Evolutionary conservation across 2,329 filamentous ascomycete species (phyloP).

Genomic region (Elsinoe arachidis): DNA sequence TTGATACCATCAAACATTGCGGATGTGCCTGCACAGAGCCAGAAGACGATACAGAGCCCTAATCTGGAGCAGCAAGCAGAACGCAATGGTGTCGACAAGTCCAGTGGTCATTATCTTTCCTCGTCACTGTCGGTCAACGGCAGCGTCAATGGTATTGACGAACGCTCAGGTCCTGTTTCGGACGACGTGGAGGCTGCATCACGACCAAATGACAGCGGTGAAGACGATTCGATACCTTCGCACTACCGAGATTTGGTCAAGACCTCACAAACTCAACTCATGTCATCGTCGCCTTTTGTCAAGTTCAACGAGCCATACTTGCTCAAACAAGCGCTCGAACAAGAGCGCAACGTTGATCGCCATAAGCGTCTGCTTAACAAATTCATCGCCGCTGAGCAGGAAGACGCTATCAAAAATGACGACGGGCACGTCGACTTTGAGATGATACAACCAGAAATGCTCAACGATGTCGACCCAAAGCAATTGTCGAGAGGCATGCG

Average conservation of each 20-base stretch:
- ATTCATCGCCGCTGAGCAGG: slow-evolving; percentile 36
- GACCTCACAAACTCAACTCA: slow-evolving; percentile 83
- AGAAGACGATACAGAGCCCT: background rate
- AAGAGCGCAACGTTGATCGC: slow-evolving; percentile 75
- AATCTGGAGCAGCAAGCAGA: background rate
- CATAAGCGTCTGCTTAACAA: slow-evolving; percentile 77
- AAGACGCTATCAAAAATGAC: slow-evolving; percentile 28
- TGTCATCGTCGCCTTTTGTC: slow-evolving; percentile 93
- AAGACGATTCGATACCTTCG: slow-evolving; percentile 52
- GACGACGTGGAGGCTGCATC: background rate
- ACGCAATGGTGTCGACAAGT: background rate
- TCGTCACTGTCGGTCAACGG: background rate
- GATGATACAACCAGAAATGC: slow-evolving; percentile 91
- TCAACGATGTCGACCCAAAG: slow-evolving; percentile 72
- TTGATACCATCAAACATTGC: slow-evolving; percentile 54
- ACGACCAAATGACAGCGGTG: slow-evolving; percentile 19
- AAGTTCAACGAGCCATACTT: slow-evolving; percentile 91
- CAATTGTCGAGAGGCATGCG: slow-evolving; percentile 84
- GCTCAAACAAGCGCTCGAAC: slow-evolving; percentile 81
- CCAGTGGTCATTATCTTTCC: background rate
- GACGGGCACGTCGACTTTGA: slow-evolving; percentile 55
- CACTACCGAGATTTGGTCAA: slow-evolving; percentile 94
- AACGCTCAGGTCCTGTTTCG: background rate
- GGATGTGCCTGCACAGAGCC: background rate
- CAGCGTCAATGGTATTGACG: background rate